Conservation (phyloP, 768 basidiomycete genomes). For the Filobasidium floriforme region DNA sequence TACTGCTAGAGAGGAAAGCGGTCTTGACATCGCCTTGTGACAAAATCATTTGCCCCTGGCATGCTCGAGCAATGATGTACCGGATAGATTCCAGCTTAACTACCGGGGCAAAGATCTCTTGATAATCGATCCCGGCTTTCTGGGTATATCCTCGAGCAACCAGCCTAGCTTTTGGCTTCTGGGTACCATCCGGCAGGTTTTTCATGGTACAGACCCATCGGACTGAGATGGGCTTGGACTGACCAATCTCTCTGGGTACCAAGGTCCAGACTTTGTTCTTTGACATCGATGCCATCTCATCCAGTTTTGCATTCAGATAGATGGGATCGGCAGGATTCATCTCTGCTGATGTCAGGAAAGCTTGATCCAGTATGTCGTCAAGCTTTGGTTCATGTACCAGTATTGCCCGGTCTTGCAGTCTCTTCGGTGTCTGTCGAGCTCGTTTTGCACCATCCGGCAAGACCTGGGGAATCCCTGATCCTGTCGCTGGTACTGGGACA, state of each 20-base stretch:
- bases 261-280: conserved; percentile 39
- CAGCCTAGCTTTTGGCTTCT: conserved; percentile 46
- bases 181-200: conserved; percentile 33
- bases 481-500: too few relatives aligned
- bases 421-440: background rate
- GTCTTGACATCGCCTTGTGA: conserved; percentile 24
- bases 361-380: conserved; percentile 1
- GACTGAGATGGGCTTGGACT: conserved; percentile 39
- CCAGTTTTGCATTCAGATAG: background rate
- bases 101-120: too few relatives aligned
- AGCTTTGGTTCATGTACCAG: background rate
- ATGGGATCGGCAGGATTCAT: too few relatives aligned
- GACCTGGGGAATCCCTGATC: too few relatives aligned
- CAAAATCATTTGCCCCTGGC: conserved; percentile 16
- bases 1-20: conserved; percentile 34
- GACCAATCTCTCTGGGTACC: conserved; percentile 30
- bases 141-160: conserved; percentile 50
- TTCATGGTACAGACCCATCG: too few relatives aligned
- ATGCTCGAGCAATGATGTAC: conserved; percentile 23
- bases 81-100: conserved; percentile 24
- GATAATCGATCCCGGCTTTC: too few relatives aligned
- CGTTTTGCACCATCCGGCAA: background rate
- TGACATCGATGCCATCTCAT: conserved; percentile 22
- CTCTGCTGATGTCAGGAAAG: conserved; percentile 1
- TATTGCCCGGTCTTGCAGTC: background rate